Evolutionary conservation across 768 basidiomycete species (phyloP).

Genomic region (Paxillus involutus): DNA sequence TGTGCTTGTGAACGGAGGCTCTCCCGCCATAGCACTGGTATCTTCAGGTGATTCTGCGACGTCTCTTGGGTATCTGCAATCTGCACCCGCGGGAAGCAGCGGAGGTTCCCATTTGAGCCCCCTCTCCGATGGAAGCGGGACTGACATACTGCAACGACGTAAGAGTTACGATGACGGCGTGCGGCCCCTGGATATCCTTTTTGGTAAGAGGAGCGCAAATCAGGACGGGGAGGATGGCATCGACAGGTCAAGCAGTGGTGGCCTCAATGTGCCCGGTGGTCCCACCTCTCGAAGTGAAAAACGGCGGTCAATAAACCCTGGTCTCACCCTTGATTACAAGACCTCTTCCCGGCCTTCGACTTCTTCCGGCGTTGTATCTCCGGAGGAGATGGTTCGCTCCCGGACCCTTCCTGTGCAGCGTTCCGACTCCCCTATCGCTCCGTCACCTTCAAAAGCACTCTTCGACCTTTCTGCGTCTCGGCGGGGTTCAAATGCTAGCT

Average conservation of each 20-base stretch:
- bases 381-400: conserved; percentile 32
- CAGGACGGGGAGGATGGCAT: conserved; percentile 9
- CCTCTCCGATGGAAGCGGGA: conserved; percentile 13
- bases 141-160: conserved; percentile 23
- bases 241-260: conserved; percentile 9
- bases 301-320: conserved; percentile 58
- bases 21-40: neutral
- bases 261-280: conserved; percentile 28
- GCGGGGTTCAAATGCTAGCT: conserved; percentile 24
- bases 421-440: conserved; percentile 21
- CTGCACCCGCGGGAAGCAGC: conserved; percentile 12
- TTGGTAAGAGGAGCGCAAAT: conserved; percentile 17
- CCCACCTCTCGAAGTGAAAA: conserved; percentile 41
- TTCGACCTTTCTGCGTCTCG: conserved; percentile 17
- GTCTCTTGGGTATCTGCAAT: conserved; percentile 11
- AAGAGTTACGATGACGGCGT: conserved; percentile 47
- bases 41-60: conserved; percentile 2
- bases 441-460: conserved; percentile 16
- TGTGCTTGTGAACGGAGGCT: conserved; percentile 2
- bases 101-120: conserved; percentile 21
- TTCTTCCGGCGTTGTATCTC: conserved; percentile 14
- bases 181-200: conserved; percentile 38
- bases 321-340: conserved; percentile 34
- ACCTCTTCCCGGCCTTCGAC: conserved; percentile 2
- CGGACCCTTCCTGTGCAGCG: conserved; percentile 25